These are phyloP conservation scores for Gossypium davidsonii DNA, from an alignment of 441 rosid species.

Conservation along the genomic window DNA sequence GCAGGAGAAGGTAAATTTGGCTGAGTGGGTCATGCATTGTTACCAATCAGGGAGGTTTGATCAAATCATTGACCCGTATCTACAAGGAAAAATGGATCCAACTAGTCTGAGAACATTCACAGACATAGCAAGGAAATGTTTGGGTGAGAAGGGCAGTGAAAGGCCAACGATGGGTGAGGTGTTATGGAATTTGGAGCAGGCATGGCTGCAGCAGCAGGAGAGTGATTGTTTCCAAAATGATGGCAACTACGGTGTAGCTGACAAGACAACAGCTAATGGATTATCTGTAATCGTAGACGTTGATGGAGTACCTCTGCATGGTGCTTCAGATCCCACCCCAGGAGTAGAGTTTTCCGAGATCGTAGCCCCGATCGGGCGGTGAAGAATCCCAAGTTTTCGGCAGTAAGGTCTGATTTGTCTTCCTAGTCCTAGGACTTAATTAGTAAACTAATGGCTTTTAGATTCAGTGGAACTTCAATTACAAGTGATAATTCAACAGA, in stretches of 20 bases:
- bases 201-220: constrained; percentile 22
- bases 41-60: constrained; percentile 11
- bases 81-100: constrained; percentile 18
- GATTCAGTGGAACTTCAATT: no score
- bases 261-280: background rate
- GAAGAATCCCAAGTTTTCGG: background rate
- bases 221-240: background rate
- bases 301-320: background rate
- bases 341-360: constrained; percentile 26
- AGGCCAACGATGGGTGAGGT: constrained; percentile 32
- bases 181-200: constrained; percentile 26
- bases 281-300: background rate
- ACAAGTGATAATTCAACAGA: no score
- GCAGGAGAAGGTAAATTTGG: constrained; percentile 18
- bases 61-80: constrained; percentile 18
- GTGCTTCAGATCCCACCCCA: constrained; percentile 15
- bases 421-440: no score
- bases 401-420: no score
- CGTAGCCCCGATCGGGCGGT: constrained; percentile 13
- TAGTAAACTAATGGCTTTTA: no score
- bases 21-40: constrained; percentile 25
- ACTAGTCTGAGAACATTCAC: constrained; percentile 26
- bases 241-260: background rate
- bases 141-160: constrained; percentile 22
- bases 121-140: constrained; percentile 25